phyloP scores from a whole-genome alignment of 2,329 filamentous ascomycete species.

The Colletotrichum orchidophilum region DNA sequence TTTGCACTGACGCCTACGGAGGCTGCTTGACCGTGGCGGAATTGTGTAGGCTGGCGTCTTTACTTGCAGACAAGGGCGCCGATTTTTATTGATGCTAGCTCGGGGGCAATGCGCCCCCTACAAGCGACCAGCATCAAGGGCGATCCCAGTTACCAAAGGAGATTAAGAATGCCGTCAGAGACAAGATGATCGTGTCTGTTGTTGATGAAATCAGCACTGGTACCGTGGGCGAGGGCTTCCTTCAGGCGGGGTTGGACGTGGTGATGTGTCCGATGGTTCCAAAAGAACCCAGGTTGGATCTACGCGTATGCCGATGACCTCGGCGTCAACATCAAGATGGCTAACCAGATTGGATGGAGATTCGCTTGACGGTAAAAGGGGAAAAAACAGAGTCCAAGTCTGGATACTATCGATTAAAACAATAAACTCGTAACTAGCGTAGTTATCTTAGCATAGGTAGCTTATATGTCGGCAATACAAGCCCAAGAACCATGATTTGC shows the following conservation, averaged over 20 bases:
- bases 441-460: no score
- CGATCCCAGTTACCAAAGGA: conserved; percentile 73
- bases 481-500: no score
- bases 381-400: no score
- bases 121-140: conserved; percentile 61
- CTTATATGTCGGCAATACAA: no score
- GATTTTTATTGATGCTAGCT: conserved; percentile 80
- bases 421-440: no score
- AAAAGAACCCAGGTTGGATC: conserved; percentile 66
- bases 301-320: conserved; percentile 66
- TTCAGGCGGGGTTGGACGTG: conserved; percentile 57
- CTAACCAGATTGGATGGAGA: conserved; percentile 65
- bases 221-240: conserved; percentile 55
- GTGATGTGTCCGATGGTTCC: conserved; percentile 61
- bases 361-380: conserved; percentile 52
- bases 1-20: conserved; percentile 73
- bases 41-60: conserved; percentile 68
- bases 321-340: conserved; percentile 53
- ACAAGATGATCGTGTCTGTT: conserved; percentile 57
- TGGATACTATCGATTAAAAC: neutral
- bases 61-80: conserved; percentile 73
- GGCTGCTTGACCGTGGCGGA: conserved; percentile 74
- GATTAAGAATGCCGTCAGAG: conserved; percentile 76
- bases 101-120: conserved; percentile 69
- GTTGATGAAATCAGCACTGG: conserved; percentile 61